Conservation (phyloP, 176 grass and related monocot genomes). For the Olyra latifolia region DNA sequence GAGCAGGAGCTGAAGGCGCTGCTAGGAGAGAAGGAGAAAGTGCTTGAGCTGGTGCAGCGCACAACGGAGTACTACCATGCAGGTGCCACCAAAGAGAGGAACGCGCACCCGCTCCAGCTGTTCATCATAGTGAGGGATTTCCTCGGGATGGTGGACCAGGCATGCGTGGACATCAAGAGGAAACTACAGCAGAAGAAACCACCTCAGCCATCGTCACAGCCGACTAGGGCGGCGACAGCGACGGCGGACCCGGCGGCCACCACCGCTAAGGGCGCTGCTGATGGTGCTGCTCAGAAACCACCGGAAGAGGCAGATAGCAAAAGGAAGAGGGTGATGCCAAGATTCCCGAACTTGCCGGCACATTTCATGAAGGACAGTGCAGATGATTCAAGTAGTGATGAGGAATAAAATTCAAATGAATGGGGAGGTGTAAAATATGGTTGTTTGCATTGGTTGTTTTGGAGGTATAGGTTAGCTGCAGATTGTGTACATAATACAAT, state of each 20-base stretch:
- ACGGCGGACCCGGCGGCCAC: neutral
- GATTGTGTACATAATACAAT: conserved; percentile 66
- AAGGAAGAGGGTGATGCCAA: conserved; percentile 72
- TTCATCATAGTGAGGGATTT: conserved; percentile 94
- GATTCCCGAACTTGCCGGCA: conserved; percentile 87
- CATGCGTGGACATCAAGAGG: conserved; percentile 81
- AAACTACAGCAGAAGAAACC: conserved; percentile 70
- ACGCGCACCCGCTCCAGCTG: conserved; percentile 68
- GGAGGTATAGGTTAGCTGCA: conserved; percentile 63
- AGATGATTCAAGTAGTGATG: conserved; percentile 85
- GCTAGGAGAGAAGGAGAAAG: conserved; percentile 61
- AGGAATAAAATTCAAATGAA: conserved; percentile 43
- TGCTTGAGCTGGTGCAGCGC: conserved; percentile 73
- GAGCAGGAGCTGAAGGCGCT: conserved; percentile 57
- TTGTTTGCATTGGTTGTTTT: conserved; percentile 49
- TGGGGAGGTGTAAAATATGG: conserved; percentile 19
- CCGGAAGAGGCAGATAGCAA: conserved; percentile 43
- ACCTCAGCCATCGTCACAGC: conserved; percentile 28
- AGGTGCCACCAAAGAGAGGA: conserved; percentile 69
- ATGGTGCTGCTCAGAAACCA: conserved; percentile 36
- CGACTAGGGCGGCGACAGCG: neutral
- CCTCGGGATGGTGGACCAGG: conserved; percentile 91
- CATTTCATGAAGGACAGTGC: conserved; percentile 86
- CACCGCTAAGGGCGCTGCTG: neutral
- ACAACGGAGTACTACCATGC: conserved; percentile 90